Evolutionary conservation across 495 filamentous ascomycete species (phyloP), one percentile per base, ranked within the genome.

Genomic region (Lasiosphaeriaceae sp.): DNA sequence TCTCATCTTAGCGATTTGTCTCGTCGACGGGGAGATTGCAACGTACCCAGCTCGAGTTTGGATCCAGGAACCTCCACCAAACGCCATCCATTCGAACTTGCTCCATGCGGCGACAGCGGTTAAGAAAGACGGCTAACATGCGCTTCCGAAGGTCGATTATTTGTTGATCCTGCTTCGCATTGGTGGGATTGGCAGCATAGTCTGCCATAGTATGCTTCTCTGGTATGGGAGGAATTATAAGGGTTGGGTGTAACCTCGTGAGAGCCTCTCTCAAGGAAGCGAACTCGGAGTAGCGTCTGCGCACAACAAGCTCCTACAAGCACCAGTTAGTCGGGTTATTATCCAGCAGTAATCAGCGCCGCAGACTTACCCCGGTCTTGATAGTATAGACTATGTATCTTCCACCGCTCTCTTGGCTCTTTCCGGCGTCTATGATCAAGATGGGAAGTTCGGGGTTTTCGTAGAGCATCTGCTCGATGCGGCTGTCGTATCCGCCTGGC

Each of bases 181-280:
- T 96, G 26, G 94, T 97, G 0, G 94, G 94, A 61, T 96, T 96
- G 19, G 95, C 92, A 22, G 94, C 94, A 70, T 98, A 98, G 67
- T 98, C 94, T 47, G 94, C 93, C 87, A 97, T 93, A 52, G 90
- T 91, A 68, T 97, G 94, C 70, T 98, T 98, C 74, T 98, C 94
- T 9, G 94, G 94, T 60, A 98, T 98, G 2, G 94, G 94, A 1
- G 94, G 94, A 51, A 98, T 89, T 58, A 98, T 86, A 34, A 97
- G 82, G 2, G 94, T 97, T 1, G 94, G 94, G 63, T 97, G 95
- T 54, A 98, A 78, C 57, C 88, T 87, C 20, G 91, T 89, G 17
- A 98, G 82, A 2, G 92, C 92, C 63, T 90, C 86, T 58, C 94
- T 81, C 46, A 98, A 77, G 7, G 90, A 96, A n/a, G 89, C 88